Evolutionary conservation across 176 grass and related monocot species (phyloP), one percentile per base, ranked within the genome.

Genomic region (Rhynchospora tenuis): DNA sequence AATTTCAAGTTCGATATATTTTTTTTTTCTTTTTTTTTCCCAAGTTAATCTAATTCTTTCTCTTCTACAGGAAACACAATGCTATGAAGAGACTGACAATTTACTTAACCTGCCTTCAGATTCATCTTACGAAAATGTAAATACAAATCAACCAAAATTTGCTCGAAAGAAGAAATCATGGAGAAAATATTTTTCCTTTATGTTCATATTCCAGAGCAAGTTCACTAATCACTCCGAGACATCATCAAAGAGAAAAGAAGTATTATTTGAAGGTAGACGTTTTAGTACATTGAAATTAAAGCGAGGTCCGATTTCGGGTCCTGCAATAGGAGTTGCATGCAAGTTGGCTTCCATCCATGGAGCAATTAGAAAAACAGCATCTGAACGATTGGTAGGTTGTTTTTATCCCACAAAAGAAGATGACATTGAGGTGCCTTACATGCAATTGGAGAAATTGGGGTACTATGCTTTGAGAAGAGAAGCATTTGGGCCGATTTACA

Each of bases 401-500:
- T 82, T 82, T 16, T 6, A 29, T 28, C 80, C 56, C 3, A 15
- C 16, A 66, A 82, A 50, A 52, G 70, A 27, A 3, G 82, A 64
- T 4, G 78, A 89, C 70, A 86, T 59, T 16, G 75, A 87, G 15
- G 85, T 60, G 82, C 59, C 82, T 59, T 89, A 89, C 77, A 52
- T 83, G 85, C 87, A 89, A 74, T 87, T 92, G 56, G 87, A 92
- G 64, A 83, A 85, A 66, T 52, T 82, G 45, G 85, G 88, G 55
- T 59, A 1, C 46, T 63, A 84, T 28, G 74, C 80, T 20, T 57
- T 89, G 42, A 87, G 69, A 71, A 85, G 87, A 78, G 90, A 92
- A n/a, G 82, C 82, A 10, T 87, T 87, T 87, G 90, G 90, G 1
- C 90, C 87, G 0, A 48, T 92, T 60, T 92, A 89, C 68, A 44